Conservation (phyloP, 2,329 filamentous ascomycete genomes). For the Calonectria pseudoreteaudii region DNA sequence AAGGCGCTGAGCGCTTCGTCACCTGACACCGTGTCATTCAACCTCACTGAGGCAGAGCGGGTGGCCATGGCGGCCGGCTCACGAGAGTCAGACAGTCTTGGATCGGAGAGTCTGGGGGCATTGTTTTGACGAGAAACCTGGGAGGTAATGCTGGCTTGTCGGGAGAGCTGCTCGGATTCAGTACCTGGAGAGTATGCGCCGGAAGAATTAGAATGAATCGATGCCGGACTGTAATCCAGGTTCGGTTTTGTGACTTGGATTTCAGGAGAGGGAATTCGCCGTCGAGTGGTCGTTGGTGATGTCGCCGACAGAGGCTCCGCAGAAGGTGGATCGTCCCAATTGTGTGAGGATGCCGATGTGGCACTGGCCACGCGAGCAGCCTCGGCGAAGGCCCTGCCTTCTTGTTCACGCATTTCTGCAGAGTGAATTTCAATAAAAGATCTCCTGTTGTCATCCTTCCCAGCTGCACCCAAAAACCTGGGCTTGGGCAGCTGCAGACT, state of each 20-base stretch:
- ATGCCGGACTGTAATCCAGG: slow-evolving; percentile 56
- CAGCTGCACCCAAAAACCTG: slow-evolving; percentile 56
- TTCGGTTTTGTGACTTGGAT: slow-evolving; percentile 36
- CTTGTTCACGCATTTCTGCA: slow-evolving; percentile 70
- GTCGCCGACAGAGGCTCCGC: slow-evolving; percentile 35
- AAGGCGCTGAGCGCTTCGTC: slow-evolving; percentile 80
- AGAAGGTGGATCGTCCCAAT: slow-evolving; percentile 48
- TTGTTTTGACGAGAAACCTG: slow-evolving; percentile 39
- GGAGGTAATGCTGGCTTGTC: slow-evolving; percentile 34
- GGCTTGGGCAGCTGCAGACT: slow-evolving; percentile 50
- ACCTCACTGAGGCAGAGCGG: slow-evolving; percentile 50
- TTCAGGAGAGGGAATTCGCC: slow-evolving; percentile 45
- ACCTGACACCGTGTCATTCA: slow-evolving; percentile 61
- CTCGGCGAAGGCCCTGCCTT: slow-evolving; percentile 69
- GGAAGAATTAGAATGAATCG: slow-evolving; percentile 49
- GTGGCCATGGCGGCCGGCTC: slow-evolving; percentile 42
- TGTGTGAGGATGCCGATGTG: slow-evolving; percentile 47
- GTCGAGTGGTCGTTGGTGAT: slow-evolving; percentile 42
- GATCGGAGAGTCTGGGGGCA: slow-evolving; percentile 34
- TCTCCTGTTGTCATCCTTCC: slow-evolving; percentile 63
- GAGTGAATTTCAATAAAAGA: slow-evolving; percentile 70
- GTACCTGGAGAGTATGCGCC: slow-evolving; percentile 40
- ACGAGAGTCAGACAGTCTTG: slow-evolving; percentile 20
- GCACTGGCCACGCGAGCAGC: slow-evolving; percentile 54
- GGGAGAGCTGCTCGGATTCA: slow-evolving; percentile 37